Evolutionary conservation across 345 rosid genomes (phyloP).

Genomic region (Aethionema arabicum): DNA sequence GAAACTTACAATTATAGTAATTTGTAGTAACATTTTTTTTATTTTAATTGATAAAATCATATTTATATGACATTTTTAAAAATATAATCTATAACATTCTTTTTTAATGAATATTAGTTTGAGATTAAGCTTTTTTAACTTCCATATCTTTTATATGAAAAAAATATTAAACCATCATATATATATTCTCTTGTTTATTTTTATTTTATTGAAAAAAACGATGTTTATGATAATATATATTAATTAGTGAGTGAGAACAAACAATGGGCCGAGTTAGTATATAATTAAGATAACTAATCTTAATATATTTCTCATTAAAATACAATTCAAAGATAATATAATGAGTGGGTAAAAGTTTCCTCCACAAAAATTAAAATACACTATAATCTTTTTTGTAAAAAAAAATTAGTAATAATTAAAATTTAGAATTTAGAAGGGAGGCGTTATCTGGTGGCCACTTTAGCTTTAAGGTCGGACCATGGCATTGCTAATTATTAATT

Average conservation of each 20-base stretch:
- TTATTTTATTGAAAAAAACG: too few relatives aligned
- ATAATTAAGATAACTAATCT: not conserved
- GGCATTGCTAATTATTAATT: too few relatives aligned
- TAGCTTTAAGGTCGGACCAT: constrained; percentile 28
- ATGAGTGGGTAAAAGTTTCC: constrained; percentile 21
- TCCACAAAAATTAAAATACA: constrained; percentile 6
- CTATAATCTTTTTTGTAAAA: not conserved
- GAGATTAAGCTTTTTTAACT: too few relatives aligned
- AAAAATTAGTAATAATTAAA: constrained; percentile 6
- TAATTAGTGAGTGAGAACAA: constrained; percentile 8
- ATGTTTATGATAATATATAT: constrained; percentile 19
- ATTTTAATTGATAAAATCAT: too few relatives aligned
- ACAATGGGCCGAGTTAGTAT: not conserved
- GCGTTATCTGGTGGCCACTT: constrained; percentile 26
- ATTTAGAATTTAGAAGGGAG: not conserved
- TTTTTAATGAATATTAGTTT: too few relatives aligned
- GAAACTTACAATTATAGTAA: too few relatives aligned
- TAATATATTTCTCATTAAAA: not conserved
- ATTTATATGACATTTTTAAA: too few relatives aligned
- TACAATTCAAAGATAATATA: constrained; percentile 18
- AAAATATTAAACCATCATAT: too few relatives aligned
- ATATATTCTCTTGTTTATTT: too few relatives aligned
- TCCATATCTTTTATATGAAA: too few relatives aligned
- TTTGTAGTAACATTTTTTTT: too few relatives aligned
- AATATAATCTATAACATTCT: too few relatives aligned